Conservation (phyloP, 352 stramenopile species). For the Pythium brachiatum region DNA sequence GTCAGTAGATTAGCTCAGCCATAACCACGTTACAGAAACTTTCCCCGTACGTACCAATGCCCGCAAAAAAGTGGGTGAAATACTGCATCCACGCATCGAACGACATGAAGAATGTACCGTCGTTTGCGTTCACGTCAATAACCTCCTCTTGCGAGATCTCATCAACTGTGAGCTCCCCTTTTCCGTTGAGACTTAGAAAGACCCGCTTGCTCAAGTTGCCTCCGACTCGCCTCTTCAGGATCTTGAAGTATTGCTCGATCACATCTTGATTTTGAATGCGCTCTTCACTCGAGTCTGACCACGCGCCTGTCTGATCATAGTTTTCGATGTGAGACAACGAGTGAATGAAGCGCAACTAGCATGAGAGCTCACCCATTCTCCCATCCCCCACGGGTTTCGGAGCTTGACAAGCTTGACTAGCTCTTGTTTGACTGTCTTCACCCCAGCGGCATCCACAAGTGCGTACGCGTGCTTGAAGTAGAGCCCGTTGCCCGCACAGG, state of each 20-base stretch:
- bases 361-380: slow-evolving; percentile 74
- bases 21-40: background rate
- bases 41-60: slow-evolving; percentile 53
- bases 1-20: background rate
- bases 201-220: slow-evolving; percentile 64
- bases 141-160: slow-evolving; percentile 77
- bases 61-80: slow-evolving; percentile 91
- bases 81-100: slow-evolving; percentile 85
- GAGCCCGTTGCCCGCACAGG: slow-evolving; percentile 75
- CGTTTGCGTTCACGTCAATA: slow-evolving; percentile 75
- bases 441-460: slow-evolving; percentile 71
- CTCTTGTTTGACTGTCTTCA: slow-evolving; percentile 57
- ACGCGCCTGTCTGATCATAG: slow-evolving; percentile 62
- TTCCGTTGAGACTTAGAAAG: slow-evolving; percentile 50
- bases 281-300: slow-evolving; percentile 79
- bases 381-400: slow-evolving; percentile 90
- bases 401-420: slow-evolving; percentile 72
- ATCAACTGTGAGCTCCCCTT: slow-evolving; percentile 50
- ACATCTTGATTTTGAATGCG: slow-evolving; percentile 74
- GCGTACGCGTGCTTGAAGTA: slow-evolving; percentile 89
- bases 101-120: slow-evolving; percentile 93
- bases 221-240: slow-evolving; percentile 63
- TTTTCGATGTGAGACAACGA: background rate
- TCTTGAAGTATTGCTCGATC: slow-evolving; percentile 74
- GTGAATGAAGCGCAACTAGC: background rate